These are phyloP conservation scores for Claviceps cyperi DNA, from an alignment of 2,329 filamentous ascomycete genomes.

Conservation along the genomic window DNA sequence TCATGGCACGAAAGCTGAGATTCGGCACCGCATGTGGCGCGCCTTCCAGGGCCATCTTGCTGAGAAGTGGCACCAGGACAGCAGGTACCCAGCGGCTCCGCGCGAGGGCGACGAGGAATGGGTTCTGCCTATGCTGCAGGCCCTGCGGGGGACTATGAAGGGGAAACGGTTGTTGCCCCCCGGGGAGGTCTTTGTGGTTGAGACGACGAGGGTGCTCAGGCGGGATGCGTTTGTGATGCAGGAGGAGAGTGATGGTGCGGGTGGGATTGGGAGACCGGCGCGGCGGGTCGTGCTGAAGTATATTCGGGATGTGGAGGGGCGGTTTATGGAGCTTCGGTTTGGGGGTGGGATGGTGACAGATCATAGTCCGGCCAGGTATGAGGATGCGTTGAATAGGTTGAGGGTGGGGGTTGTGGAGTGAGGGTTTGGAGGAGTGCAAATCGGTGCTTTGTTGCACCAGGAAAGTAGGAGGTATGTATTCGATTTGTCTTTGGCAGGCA, in stretches of 20 bases:
- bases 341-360: constrained; percentile 61
- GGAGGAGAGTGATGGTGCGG: constrained; percentile 16
- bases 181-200: constrained; percentile 61
- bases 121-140: constrained; percentile 53
- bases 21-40: constrained; percentile 52
- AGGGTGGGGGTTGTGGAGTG: constrained; percentile 29
- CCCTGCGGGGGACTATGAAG: constrained; percentile 51
- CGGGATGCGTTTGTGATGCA: constrained; percentile 45
- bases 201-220: constrained; percentile 52
- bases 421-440: neutral
- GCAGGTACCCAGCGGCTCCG: constrained; percentile 14
- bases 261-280: constrained; percentile 47
- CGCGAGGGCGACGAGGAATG: constrained; percentile 49
- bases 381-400: constrained; percentile 51
- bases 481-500: too few relatives aligned
- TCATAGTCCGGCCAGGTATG: constrained; percentile 62
- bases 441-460: neutral
- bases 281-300: constrained; percentile 56
- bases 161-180: constrained; percentile 58
- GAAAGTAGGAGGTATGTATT: neutral
- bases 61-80: constrained; percentile 39
- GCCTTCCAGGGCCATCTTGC: constrained; percentile 46
- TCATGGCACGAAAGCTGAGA: constrained; percentile 49
- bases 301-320: constrained; percentile 53
- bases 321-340: constrained; percentile 58